Conservation (phyloP, 768 basidiomycete species). For the Tulasnella sp. region DNA sequence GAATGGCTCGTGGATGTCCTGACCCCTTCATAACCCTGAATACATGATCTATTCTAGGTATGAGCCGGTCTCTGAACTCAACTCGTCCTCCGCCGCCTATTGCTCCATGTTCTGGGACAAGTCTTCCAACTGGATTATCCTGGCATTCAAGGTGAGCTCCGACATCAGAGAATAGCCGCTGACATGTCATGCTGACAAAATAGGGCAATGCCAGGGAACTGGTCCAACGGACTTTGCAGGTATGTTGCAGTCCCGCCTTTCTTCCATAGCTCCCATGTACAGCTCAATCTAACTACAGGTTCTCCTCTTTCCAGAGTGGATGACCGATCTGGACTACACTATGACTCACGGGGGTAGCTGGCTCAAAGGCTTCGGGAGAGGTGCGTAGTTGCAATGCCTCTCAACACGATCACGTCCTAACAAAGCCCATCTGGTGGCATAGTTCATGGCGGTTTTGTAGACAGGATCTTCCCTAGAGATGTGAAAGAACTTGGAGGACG, state of each 20-base stretch:
- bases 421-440: neutral
- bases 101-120: constrained; percentile 21
- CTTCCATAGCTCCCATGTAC: neutral
- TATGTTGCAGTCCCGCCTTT: neutral
- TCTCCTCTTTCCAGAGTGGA: constrained; percentile 17
- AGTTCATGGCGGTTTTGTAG: constrained; percentile 16
- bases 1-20: neutral
- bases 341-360: constrained; percentile 8
- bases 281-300: neutral
- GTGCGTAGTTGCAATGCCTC: neutral
- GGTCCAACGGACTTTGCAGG: constrained; percentile 9
- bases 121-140: constrained; percentile 19
- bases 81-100: constrained; percentile 17
- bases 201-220: neutral
- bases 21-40: too few species aligned
- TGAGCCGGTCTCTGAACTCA: constrained; percentile 19
- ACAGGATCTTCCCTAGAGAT: constrained; percentile 16
- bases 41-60: neutral
- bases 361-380: constrained; percentile 14
- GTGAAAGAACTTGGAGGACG: constrained; percentile 7
- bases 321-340: constrained; percentile 17
- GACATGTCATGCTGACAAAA: neutral
- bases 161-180: too few species aligned
- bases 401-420: neutral
- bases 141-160: constrained; percentile 18